A percentile compares a stretch with the other conserved stretches of the same genome.
phyloP scores from a whole-genome alignment of 129 eudicot genomes.

The Flaveria bidentis region DNA sequence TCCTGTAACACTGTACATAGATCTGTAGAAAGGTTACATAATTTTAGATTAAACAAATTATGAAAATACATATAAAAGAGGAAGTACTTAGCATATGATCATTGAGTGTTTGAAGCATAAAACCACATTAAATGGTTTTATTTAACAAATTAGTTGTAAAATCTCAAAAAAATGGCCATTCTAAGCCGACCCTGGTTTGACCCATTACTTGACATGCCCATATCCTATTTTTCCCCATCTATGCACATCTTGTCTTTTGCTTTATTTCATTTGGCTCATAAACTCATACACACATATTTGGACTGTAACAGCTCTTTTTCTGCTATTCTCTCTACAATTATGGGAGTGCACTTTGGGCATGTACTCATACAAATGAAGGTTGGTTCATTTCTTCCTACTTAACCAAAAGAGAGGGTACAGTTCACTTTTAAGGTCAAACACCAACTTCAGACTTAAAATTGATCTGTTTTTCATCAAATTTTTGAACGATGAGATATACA shows the following conservation, averaged over 20 bases:
- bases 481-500: background rate
- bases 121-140: too few species aligned
- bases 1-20: too few species aligned
- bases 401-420: conserved; percentile 5
- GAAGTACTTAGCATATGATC: too few species aligned
- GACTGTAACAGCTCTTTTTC: conserved; percentile 69
- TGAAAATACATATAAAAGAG: too few species aligned
- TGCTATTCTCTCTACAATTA: conserved; percentile 70
- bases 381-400: conserved; percentile 12
- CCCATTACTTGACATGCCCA: background rate
- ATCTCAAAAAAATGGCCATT: background rate
- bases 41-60: too few species aligned
- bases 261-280: conserved; percentile 18
- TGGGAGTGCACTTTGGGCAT: conserved; percentile 84
- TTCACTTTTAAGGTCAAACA: conserved; percentile 15
- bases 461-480: background rate
- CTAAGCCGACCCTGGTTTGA: background rate
- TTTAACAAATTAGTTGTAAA: background rate
- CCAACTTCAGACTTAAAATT: background rate
- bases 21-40: too few species aligned
- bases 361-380: conserved; percentile 82
- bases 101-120: too few species aligned
- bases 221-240: background rate
- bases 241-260: background rate
- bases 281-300: conserved; percentile 5